Conservation (phyloP, 345 rosid species). For the Pugionium cornutum region DNA sequence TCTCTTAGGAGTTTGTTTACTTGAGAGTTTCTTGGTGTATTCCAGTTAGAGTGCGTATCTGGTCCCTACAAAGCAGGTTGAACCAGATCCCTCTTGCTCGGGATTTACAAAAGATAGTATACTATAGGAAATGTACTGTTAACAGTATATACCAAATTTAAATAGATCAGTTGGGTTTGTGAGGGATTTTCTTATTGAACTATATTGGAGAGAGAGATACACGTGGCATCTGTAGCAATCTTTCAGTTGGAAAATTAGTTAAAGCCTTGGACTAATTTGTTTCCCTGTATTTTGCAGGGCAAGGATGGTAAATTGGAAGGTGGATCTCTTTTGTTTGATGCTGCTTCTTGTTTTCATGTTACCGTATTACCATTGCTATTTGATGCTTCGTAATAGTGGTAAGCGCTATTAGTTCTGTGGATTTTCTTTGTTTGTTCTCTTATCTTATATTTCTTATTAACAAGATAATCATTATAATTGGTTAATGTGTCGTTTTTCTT, state of each 20-base stretch:
- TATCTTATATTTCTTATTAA: background rate
- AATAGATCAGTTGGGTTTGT: background rate
- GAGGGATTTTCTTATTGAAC: background rate
- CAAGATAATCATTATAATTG: background rate
- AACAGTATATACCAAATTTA: too few species aligned
- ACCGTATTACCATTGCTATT: slow-evolving; percentile 92
- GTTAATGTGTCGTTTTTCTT: background rate
- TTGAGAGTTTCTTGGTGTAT: too few species aligned
- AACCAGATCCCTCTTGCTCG: too few species aligned
- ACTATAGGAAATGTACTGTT: too few species aligned
- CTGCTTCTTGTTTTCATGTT: slow-evolving; percentile 79
- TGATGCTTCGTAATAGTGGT: slow-evolving; percentile 89
- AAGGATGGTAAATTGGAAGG: slow-evolving; percentile 91
- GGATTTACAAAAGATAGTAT: too few species aligned
- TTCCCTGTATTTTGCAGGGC: slow-evolving; percentile 51
- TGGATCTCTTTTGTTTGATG: slow-evolving; percentile 84
- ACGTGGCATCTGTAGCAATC: background rate
- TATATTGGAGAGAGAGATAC: background rate
- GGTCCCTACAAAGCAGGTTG: too few species aligned
- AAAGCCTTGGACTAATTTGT: background rate
- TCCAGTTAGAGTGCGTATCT: too few species aligned
- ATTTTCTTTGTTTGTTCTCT: background rate
- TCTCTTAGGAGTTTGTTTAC: too few species aligned
- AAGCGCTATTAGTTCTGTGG: slow-evolving; percentile 26
- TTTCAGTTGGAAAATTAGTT: background rate